These are phyloP conservation scores for Paramyrothecium sp. DNA, from an alignment of 2,329 filamentous ascomycete genomes.

Conservation along the genomic window DNA sequence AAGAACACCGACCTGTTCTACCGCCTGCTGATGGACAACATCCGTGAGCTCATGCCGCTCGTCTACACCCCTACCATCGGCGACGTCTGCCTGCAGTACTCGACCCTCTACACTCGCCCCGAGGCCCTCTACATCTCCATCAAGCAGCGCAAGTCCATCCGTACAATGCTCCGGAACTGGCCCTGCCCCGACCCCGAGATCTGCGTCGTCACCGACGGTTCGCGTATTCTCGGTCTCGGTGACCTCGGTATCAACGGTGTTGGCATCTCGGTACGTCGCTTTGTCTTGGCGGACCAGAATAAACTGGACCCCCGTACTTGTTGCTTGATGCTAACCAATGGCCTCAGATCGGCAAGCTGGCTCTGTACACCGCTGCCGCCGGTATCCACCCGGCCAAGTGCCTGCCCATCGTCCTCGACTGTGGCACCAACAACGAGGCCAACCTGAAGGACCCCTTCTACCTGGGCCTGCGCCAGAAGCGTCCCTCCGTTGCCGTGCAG, in stretches of 20 bases:
- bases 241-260: constrained; percentile 97
- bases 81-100: constrained; percentile 95
- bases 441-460: constrained; percentile 75
- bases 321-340: constrained; percentile 19
- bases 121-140: constrained; percentile 97
- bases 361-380: constrained; percentile 91
- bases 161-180: constrained; percentile 90
- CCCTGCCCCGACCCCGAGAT: constrained; percentile 87
- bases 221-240: constrained; percentile 86
- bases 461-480: constrained; percentile 83
- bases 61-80: constrained; percentile 91
- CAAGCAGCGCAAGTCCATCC: constrained; percentile 87
- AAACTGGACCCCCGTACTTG: neutral
- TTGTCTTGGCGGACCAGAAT: neutral
- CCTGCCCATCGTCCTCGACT: constrained; percentile 68
- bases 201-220: constrained; percentile 94
- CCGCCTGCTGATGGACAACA: constrained; percentile 74
- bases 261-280: constrained; percentile 77
- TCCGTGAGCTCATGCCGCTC: constrained; percentile 75
- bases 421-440: constrained; percentile 64
- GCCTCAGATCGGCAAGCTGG: constrained; percentile 78
- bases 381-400: constrained; percentile 90
- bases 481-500: constrained; percentile 75
- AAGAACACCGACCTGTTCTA: constrained; percentile 82
- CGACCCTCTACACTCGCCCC: constrained; percentile 89